These are phyloP conservation scores for Leishmania arabica DNA, from an alignment of 208 protist genomes.

Conservation along the genomic window DNA sequence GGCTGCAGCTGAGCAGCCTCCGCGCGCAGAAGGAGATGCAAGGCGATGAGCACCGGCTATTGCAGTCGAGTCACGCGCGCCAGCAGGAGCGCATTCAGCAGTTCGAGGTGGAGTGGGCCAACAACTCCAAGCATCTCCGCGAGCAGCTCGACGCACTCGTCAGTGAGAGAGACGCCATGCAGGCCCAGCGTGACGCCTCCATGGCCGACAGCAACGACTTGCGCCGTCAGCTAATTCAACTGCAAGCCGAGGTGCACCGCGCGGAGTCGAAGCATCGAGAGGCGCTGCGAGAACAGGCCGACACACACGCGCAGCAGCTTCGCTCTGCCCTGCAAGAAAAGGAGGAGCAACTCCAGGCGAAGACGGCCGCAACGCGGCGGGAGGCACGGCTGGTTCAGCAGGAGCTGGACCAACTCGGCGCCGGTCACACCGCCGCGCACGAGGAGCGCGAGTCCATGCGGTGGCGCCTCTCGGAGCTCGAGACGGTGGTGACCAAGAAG, in stretches of 20 bases:
- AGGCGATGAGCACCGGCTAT: conserved; percentile 34
- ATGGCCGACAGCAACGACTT: conserved; percentile 42
- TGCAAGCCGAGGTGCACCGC: conserved; percentile 25
- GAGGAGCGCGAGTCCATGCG: conserved; percentile 29
- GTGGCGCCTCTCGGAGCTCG: conserved; percentile 28
- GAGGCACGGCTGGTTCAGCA: conserved; percentile 28
- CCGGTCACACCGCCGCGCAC: conserved; percentile 30
- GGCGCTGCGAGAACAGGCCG: conserved; percentile 17
- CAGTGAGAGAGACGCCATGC: conserved; percentile 43
- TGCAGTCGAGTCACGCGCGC: conserved; percentile 14
- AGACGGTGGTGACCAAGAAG: conserved; percentile 26
- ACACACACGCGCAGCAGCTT: conserved; percentile 25
- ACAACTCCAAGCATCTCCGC: conserved; percentile 42
- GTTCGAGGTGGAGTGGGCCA: conserved; percentile 40
- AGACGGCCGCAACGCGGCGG: conserved; percentile 22
- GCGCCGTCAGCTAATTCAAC: conserved; percentile 31
- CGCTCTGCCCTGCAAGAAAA: conserved; percentile 28
- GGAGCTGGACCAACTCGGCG: conserved; percentile 14
- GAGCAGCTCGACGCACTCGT: conserved; percentile 29
- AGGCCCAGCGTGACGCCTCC: conserved; percentile 39
- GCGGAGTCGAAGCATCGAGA: conserved; percentile 18
- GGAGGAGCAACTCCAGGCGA: conserved; percentile 42
- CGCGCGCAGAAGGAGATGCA: conserved; percentile 24
- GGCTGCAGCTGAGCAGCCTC: conserved; percentile 26
- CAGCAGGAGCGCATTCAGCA: conserved; percentile 37